These are phyloP conservation scores for Perilla frutescens DNA, from an alignment of 257 asterid species.

Conservation along the genomic window DNA sequence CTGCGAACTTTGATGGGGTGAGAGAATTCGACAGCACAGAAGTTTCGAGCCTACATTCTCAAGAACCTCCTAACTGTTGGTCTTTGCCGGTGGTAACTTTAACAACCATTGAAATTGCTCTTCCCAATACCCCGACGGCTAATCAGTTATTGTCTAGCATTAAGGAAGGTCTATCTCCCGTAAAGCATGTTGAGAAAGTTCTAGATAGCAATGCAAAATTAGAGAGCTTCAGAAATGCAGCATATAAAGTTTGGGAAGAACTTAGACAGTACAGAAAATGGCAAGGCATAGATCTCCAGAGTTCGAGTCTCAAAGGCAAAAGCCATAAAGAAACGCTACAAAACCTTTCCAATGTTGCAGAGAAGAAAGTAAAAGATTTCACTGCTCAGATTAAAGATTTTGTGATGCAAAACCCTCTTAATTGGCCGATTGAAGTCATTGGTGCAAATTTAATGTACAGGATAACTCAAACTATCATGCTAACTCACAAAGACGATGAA, in stretches of 20 bases:
- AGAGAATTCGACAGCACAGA: background rate
- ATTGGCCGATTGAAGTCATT: conserved; percentile 10
- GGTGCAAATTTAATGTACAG: conserved; percentile 23
- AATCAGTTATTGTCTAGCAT: background rate
- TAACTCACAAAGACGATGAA: too few species aligned
- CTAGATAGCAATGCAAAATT: background rate
- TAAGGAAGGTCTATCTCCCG: background rate
- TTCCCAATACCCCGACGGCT: background rate
- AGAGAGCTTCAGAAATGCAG: background rate
- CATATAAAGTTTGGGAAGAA: background rate
- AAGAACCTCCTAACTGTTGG: conserved; percentile 13
- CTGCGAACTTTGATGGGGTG: conserved; percentile 1
- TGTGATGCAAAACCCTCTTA: conserved; percentile 20
- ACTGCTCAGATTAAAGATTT: background rate
- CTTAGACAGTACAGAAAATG: conserved; percentile 7
- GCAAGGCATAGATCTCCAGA: background rate
- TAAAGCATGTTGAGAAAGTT: background rate
- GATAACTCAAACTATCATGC: too few species aligned
- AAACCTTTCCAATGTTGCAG: background rate
- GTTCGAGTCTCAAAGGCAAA: too few species aligned
- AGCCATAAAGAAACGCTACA: background rate
- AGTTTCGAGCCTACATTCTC: background rate
- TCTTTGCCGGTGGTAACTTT: conserved; percentile 11
- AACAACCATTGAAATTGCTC: conserved; percentile 1
- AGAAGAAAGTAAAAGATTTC: background rate